These are phyloP conservation scores for Maudiozyma serrabonitensis DNA, from an alignment of 805 yeast genomes.

Conservation along the genomic window DNA sequence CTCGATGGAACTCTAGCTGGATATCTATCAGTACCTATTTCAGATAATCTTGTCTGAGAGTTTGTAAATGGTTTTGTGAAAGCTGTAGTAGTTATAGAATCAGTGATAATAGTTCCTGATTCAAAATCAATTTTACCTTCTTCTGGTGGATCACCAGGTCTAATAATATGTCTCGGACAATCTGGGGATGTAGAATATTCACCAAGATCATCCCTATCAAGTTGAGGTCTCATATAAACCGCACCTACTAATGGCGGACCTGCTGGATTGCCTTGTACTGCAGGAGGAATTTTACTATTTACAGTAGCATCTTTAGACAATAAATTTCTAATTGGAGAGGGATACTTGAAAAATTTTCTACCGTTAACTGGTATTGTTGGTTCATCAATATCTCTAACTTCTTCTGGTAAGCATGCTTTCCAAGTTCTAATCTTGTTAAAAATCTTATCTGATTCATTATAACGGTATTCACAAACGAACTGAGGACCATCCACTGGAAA, in stretches of 20 bases:
- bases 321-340: slow-evolving; percentile 75
- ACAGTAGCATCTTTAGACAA: slow-evolving; percentile 69
- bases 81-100: slow-evolving; percentile 11
- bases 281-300: slow-evolving; percentile 70
- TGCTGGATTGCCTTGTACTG: slow-evolving; percentile 67
- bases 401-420: slow-evolving; percentile 98
- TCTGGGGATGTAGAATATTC: slow-evolving; percentile 49
- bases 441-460: slow-evolving; percentile 79
- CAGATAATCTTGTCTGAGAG: slow-evolving; percentile 13
- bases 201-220: slow-evolving; percentile 74
- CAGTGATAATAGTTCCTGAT: slow-evolving; percentile 23
- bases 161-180: slow-evolving; percentile 35
- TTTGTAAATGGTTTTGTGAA: slow-evolving; percentile 16
- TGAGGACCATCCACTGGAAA: slow-evolving; percentile 71
- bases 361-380: slow-evolving; percentile 63
- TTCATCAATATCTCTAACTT: slow-evolving; percentile 76
- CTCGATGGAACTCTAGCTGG: background rate
- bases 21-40: slow-evolving; percentile 1
- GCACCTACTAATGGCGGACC: slow-evolving; percentile 93
- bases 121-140: slow-evolving; percentile 28
- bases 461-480: slow-evolving; percentile 90
- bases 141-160: slow-evolving; percentile 35
- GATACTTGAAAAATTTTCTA: slow-evolving; percentile 60
- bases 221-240: slow-evolving; percentile 69
- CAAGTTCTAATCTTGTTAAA: slow-evolving; percentile 95